Percentiles rank a stretch among this genome's conserved stretches.
These are phyloP conservation scores for Astraeus odoratus DNA, from an alignment of 768 basidiomycete genomes.

Conservation along the genomic window DNA sequence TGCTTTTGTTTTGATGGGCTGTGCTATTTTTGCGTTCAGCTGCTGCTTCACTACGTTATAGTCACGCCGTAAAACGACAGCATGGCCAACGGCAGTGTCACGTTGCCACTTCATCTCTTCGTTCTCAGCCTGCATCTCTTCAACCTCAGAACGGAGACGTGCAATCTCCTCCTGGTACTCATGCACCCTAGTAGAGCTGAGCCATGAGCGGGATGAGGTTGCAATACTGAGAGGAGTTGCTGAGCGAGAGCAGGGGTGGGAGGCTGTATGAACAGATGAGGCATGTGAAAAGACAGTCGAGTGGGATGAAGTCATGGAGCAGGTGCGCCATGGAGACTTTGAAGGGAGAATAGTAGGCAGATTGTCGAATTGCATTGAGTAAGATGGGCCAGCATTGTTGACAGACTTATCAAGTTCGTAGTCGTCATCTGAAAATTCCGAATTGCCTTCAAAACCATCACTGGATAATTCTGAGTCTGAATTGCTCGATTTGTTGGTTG, in stretches of 20 bases:
- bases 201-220: neutral
- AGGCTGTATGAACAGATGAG: neutral
- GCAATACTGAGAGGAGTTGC: neutral
- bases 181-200: neutral
- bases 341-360: neutral
- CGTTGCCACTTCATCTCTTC: neutral
- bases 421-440: neutral
- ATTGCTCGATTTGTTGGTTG: neutral
- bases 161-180: neutral
- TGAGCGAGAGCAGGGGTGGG: neutral
- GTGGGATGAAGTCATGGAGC: neutral
- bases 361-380: neutral
- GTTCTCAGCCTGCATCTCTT: neutral
- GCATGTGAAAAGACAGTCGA: constrained; percentile 1
- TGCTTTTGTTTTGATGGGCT: neutral
- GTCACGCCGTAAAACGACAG: neutral
- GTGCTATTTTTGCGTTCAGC: neutral
- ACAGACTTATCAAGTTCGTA: neutral
- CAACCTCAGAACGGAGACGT: neutral
- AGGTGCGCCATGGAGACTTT: neutral
- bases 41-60: neutral
- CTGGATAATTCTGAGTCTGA: neutral
- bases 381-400: neutral
- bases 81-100: neutral
- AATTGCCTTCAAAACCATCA: neutral